Evolutionary conservation across 2,329 filamentous ascomycete species (phyloP).

Genomic region (Paraphaeosphaeria minitans): DNA sequence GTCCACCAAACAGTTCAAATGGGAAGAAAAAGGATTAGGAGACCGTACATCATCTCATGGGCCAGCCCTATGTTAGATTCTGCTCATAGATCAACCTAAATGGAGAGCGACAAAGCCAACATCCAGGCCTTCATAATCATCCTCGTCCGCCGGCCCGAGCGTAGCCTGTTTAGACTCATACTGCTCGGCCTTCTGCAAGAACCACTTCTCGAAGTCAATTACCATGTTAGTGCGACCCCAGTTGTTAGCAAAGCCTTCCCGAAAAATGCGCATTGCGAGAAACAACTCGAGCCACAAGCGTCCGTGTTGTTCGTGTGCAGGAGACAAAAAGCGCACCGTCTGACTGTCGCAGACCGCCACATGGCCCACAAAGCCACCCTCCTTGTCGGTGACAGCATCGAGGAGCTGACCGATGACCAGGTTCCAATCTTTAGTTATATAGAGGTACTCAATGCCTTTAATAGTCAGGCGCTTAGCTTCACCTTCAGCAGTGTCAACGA

Average conservation of each 20-base stretch:
- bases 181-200: background rate
- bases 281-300: background rate
- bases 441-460: too few species aligned
- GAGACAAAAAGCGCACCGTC: background rate
- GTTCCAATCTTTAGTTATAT: background rate
- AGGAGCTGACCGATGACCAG: background rate
- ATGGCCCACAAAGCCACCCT: background rate
- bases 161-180: background rate
- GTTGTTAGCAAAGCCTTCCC: background rate
- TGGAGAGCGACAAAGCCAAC: too few species aligned
- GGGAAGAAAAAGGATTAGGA: background rate
- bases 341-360: background rate
- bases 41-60: too few species aligned
- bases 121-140: too few species aligned
- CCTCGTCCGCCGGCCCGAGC: background rate
- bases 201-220: background rate
- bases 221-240: background rate
- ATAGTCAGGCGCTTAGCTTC: background rate
- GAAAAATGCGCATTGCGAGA: background rate
- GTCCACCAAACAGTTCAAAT: background rate
- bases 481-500: background rate
- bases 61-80: too few species aligned
- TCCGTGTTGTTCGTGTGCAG: background rate
- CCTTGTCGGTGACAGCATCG: background rate
- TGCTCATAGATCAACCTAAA: too few species aligned